Base-by-base conservation (phyloP, 2,329 filamentous ascomycete species). In the Diaporthe citri region DNA sequence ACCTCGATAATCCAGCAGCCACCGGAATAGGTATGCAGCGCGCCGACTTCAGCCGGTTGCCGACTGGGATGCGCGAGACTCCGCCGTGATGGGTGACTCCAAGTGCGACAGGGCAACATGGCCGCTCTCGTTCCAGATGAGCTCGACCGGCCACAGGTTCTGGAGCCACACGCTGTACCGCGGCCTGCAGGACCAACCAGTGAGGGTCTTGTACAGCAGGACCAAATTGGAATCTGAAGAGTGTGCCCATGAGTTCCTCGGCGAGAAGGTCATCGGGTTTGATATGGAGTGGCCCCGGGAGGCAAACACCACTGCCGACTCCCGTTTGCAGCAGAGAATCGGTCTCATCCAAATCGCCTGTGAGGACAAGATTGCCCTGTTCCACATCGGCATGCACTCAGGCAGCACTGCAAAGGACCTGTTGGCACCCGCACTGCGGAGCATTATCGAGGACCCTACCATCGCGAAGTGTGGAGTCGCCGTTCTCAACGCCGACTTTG, bases 281-380 rank as follows among this genome's bases (percentile, higher is more conserved):
- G 96, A 98, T 80, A 88, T 98, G 77, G 96, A 98, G 84, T 98
- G 96, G 96, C 88, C 91, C 71, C 78, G 86, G 2, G 85, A 88
- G 12, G 87, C 90, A 0, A 28, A 78, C 9, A 71, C 57, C 22
- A 52, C 67, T 2, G 85, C 81, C 4, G 85, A 82, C 28, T 79
- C 77, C 9, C 82, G 87, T 3, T 84, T 92, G 8, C 93, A 94
- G 77, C 86, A 89, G 70, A 94, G 95, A 76, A 90, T 97, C 12
- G 95, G 94, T 0, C 84, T 98, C 43, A 93, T 98, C 56, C 96
- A 98, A 82, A 82, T 98, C 34, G 95, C 96, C 1, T 94, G 91
- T 75, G 90, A 94, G 59, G 90, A 92, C 76, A 92, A 91, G 22
- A 93, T 98, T 66, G 94, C 88, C 0, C 88, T 98, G 0, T 97